phyloP scores from a whole-genome alignment of 1,139 yeast species.

The Pneumocystis wakefieldiae region DNA sequence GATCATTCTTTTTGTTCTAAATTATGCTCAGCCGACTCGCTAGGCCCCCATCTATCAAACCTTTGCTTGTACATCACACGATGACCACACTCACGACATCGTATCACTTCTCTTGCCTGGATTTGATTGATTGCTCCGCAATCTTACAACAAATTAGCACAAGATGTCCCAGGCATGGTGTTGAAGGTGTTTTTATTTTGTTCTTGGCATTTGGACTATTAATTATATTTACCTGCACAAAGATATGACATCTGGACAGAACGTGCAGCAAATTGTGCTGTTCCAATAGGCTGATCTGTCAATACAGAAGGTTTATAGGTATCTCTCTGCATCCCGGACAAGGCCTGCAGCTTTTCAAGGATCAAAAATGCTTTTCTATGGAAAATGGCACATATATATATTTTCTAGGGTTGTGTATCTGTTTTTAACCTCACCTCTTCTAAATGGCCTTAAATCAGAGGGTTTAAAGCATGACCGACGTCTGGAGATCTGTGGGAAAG shows the following conservation, averaged over 20 bases:
- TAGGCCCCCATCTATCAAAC: constrained; percentile 11
- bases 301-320: not conserved
- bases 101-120: constrained; percentile 87
- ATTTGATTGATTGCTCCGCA: constrained; percentile 83
- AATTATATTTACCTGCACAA: not conserved
- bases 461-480: not conserved
- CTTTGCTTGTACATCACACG: constrained; percentile 93
- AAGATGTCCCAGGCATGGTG: constrained; percentile 31
- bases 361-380: not conserved
- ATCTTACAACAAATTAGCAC: constrained; percentile 73
- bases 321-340: not conserved
- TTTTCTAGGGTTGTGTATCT: too few species aligned
- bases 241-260: not conserved
- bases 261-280: not conserved
- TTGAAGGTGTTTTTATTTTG: not conserved
- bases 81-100: constrained; percentile 98
- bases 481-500: constrained; percentile 1
- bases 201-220: not conserved
- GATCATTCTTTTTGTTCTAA: not conserved
- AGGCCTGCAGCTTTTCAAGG: not conserved
- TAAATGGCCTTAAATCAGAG: not conserved
- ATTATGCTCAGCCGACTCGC: not conserved
- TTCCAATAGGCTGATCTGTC: not conserved
- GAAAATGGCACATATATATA: too few species aligned
- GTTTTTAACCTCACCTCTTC: not conserved